phyloP scores from a whole-genome alignment of 2,329 filamentous ascomycete species.

The Epichloe baconii region DNA sequence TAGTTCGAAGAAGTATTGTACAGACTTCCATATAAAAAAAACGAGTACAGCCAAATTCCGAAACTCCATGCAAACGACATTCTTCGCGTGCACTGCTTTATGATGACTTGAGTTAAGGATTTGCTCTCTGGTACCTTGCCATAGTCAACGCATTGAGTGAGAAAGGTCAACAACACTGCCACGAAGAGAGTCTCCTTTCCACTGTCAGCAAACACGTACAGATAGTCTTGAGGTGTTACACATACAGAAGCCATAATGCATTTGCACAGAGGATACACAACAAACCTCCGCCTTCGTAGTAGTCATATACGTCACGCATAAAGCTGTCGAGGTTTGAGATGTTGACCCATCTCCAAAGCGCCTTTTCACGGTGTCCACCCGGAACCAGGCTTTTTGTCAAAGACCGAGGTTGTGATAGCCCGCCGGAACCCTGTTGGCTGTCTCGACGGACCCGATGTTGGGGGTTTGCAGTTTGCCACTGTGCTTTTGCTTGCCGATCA shows the following conservation, averaged over 20 bases:
- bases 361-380: slow-evolving; percentile 48
- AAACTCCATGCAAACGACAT: slow-evolving; percentile 70
- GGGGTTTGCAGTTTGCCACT: slow-evolving; percentile 41
- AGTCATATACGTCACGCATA: slow-evolving; percentile 72
- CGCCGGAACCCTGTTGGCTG: slow-evolving; percentile 10
- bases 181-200: slow-evolving; percentile 67
- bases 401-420: slow-evolving; percentile 14
- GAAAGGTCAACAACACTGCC: slow-evolving; percentile 67
- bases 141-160: slow-evolving; percentile 80
- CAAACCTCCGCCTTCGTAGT: slow-evolving; percentile 71
- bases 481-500: slow-evolving; percentile 24
- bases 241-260: slow-evolving; percentile 59
- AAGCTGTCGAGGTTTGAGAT: slow-evolving; percentile 82
- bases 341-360: slow-evolving; percentile 88
- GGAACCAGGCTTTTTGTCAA: slow-evolving; percentile 16
- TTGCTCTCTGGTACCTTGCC: slow-evolving; percentile 54
- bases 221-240: slow-evolving; percentile 5
- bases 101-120: slow-evolving; percentile 38
- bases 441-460: slow-evolving; percentile 38
- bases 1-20: slow-evolving; percentile 61
- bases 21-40: slow-evolving; percentile 71
- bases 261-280: slow-evolving; percentile 71
- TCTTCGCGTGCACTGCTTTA: slow-evolving; percentile 60
- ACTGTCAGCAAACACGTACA: slow-evolving; percentile 1
- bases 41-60: slow-evolving; percentile 69